Conservation (phyloP, 306 rosid species). For the Cajanus cajan region DNA sequence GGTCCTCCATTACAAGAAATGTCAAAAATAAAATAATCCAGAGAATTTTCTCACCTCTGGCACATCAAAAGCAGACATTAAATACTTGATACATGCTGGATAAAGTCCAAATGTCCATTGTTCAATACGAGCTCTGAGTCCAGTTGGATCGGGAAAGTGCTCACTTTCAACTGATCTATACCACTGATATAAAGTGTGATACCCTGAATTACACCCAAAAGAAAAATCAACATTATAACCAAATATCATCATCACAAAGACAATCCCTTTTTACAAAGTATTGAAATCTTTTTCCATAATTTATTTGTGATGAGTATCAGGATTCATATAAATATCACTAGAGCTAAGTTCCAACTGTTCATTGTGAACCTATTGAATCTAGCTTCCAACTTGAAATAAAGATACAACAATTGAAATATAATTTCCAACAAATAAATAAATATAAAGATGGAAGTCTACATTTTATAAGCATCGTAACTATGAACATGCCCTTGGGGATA, state of each 20-base stretch:
- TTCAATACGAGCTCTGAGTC: slow-evolving; percentile 91
- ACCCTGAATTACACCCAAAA: slow-evolving; percentile 52
- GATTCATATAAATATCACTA: neutral
- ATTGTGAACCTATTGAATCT: slow-evolving; percentile 16
- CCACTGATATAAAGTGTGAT: slow-evolving; percentile 92
- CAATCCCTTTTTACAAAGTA: neutral
- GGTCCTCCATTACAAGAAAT: neutral
- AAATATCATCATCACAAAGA: slow-evolving; percentile 12
- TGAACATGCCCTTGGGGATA: neutral
- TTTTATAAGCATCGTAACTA: slow-evolving; percentile 7
- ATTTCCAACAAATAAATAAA: neutral
- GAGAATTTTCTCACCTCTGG: slow-evolving; percentile 74
- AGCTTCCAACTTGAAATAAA: slow-evolving; percentile 16
- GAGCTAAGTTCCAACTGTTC: neutral
- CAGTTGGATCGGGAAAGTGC: slow-evolving; percentile 98
- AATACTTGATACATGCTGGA: slow-evolving; percentile 96
- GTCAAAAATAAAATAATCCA: neutral
- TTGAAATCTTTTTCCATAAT: neutral
- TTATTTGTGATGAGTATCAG: neutral
- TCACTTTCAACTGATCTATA: slow-evolving; percentile 81
- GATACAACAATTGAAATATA: neutral
- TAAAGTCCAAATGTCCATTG: slow-evolving; percentile 97
- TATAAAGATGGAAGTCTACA: neutral
- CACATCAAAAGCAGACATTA: slow-evolving; percentile 96
- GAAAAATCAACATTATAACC: neutral